Conservation (phyloP, 2,329 filamentous ascomycete genomes). For the Dryadomyces sulphureus region DNA sequence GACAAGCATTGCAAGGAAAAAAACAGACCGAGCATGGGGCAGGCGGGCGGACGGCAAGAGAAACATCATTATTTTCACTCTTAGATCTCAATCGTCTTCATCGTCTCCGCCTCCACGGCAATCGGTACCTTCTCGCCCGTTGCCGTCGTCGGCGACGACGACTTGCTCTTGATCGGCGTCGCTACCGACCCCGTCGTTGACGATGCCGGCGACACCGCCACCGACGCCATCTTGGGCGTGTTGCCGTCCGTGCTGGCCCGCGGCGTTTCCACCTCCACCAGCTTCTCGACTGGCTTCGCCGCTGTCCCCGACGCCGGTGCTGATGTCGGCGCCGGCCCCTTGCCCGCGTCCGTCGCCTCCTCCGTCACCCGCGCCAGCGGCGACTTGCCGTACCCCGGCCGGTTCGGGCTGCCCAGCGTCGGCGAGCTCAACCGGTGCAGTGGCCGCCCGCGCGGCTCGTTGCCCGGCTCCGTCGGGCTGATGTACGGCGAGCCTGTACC, state of each 20-base stretch:
- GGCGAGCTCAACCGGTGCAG: constrained; percentile 54
- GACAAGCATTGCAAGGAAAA: not conserved
- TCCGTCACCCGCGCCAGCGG: constrained; percentile 63
- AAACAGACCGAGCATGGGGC: not conserved
- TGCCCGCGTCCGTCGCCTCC: constrained; percentile 38
- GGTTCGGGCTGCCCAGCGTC: constrained; percentile 48
- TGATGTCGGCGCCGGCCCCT: constrained; percentile 23
- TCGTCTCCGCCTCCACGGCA: constrained; percentile 30
- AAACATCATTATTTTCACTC: not conserved
- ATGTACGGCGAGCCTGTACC: constrained; percentile 46
- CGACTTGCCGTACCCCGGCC: constrained; percentile 49
- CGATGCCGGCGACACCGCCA: constrained; percentile 1
- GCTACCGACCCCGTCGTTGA: not conserved
- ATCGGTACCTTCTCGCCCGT: constrained; percentile 5
- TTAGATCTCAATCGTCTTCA: constrained; percentile 50
- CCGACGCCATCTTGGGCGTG: not conserved
- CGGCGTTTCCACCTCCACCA: constrained; percentile 42
- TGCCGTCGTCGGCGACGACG: not conserved
- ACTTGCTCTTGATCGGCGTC: not conserved
- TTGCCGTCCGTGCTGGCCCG: constrained; percentile 28
- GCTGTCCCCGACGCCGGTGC: constrained; percentile 16
- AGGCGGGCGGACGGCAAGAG: not conserved
- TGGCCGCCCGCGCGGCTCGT: constrained; percentile 53
- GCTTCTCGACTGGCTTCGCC: constrained; percentile 28
- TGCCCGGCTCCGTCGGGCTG: constrained; percentile 44